These are phyloP conservation scores for Biscutella laevigata DNA, from an alignment of 441 rosid genomes.

Conservation along the genomic window DNA sequence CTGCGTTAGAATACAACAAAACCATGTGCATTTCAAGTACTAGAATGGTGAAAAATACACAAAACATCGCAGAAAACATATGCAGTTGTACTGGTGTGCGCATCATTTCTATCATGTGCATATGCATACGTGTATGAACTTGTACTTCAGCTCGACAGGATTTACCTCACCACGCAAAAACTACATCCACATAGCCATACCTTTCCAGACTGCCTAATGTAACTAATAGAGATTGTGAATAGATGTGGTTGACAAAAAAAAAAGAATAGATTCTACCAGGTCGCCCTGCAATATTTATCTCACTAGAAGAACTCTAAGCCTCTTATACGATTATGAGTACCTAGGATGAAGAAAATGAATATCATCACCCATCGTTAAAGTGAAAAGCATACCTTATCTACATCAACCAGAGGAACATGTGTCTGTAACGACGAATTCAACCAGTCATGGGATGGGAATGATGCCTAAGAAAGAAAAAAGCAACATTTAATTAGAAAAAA, in stretches of 20 bases:
- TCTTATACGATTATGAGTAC: neutral
- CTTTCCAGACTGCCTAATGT: neutral
- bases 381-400: constrained; percentile 66
- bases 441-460: constrained; percentile 48
- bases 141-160: neutral
- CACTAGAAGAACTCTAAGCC: neutral
- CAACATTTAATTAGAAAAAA: constrained; percentile 5
- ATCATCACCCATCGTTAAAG: neutral
- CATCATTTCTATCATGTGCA: constrained; percentile 13
- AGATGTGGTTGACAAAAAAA: too few relatives aligned
- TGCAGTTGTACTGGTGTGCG: neutral
- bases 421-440: constrained; percentile 63
- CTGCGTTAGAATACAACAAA: constrained; percentile 37
- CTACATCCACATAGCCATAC: neutral
- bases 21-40: neutral
- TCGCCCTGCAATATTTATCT: neutral
- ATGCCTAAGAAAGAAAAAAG: constrained; percentile 38
- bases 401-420: constrained; percentile 87
- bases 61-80: neutral
- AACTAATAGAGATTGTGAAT: neutral
- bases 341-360: neutral
- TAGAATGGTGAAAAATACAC: constrained; percentile 1
- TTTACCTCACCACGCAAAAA: constrained; percentile 4
- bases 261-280: neutral
- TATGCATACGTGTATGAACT: neutral